Base-by-base conservation (phyloP, 805 yeast genomes). In the Kregervanrija fluxuum region DNA sequence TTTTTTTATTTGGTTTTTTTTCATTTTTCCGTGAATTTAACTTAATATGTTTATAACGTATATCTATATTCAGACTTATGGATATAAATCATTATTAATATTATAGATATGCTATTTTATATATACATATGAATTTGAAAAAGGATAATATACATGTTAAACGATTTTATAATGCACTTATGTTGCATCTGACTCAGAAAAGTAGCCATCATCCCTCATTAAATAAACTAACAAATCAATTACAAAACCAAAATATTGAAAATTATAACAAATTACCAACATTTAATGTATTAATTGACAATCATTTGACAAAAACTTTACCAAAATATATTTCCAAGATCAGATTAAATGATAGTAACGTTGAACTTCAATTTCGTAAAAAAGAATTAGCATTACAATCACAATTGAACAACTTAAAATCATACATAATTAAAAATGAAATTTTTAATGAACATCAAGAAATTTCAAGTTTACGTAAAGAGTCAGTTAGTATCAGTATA, bases 381-480 rank as follows among this genome's bases (percentile, higher is more conserved):
- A 22, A 22, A 22, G 28, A 22, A 22, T 22, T 22, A 6, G 8
- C 6, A 22, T 22, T 22, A 22, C 28, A 22, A 22, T 16, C n/a
- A 15, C 34, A 37, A 31, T 13, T 37, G 13, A 43, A 42, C 13
- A 42, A 43, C 13, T 35, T 48, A 5, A 43, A 35, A 15, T 43
- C 45, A 2, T 15, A 46, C 11, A 40, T 49, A 12, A 39, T 41
- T 15, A 41, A 37, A 31, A 37, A 47, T 30, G 52, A 49, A 30
- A 43, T 46, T 8, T 41, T 38, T n/a, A 6, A 15, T 17, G 46
- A 43, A 13, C 44, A 36, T 35, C 14, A 37, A 28, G 41, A 37
- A n/a, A 40, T 46, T 10, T 31, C 22, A 15, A 30, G 32, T 11
- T 16, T 17, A 22, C 32, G 43, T 11, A 39, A 37, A 28, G 10